A percentile compares a stretch with the other conserved stretches of the same genome.
phyloP scores from a whole-genome alignment of 768 basidiomycete genomes.

The Cyclocybe cylindracea region DNA sequence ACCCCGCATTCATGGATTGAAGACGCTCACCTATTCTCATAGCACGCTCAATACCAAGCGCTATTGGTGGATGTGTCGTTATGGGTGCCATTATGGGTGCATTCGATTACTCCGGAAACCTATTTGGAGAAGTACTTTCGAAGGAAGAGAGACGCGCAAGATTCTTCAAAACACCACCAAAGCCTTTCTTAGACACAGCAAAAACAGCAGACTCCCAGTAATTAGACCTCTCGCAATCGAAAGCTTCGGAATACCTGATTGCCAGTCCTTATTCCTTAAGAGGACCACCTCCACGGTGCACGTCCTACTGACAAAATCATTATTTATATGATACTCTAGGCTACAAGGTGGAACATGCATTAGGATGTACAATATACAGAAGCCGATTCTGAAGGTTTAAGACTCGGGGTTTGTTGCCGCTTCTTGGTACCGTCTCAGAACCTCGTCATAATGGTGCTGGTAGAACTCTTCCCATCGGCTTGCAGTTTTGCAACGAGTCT shows the following conservation, averaged over 20 bases:
- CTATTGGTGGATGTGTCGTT: conserved; percentile 74
- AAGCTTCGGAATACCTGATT: conserved; percentile 8
- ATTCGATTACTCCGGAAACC: conserved; percentile 76
- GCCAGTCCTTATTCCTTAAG: too few relatives aligned
- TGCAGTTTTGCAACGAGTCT: conserved; percentile 44
- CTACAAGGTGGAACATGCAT: too few relatives aligned
- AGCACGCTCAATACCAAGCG: conserved; percentile 87
- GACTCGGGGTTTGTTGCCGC: conserved; percentile 6
- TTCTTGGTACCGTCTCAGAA: conserved; percentile 42
- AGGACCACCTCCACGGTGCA: too few relatives aligned
- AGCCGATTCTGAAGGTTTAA: not conserved
- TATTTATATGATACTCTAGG: too few relatives aligned
- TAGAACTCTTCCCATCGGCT: conserved; percentile 55
- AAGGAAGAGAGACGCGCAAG: conserved; percentile 72
- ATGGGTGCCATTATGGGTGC: conserved; percentile 81
- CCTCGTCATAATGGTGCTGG: conserved; percentile 38
- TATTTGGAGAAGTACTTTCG: conserved; percentile 45
- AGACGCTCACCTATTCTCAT: conserved; percentile 1
- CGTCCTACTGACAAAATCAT: too few relatives aligned
- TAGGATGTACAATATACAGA: too few relatives aligned
- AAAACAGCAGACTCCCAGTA: conserved; percentile 18
- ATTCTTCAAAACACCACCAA: conserved; percentile 80
- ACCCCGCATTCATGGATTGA: conserved; percentile 1
- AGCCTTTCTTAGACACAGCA: conserved; percentile 34
- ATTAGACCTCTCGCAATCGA: conserved; percentile 15